Evolutionary conservation across 1,284 basidiomycete species (phyloP), one percentile per base, ranked within the genome.

Genomic region (Fistulina hepatica): DNA sequence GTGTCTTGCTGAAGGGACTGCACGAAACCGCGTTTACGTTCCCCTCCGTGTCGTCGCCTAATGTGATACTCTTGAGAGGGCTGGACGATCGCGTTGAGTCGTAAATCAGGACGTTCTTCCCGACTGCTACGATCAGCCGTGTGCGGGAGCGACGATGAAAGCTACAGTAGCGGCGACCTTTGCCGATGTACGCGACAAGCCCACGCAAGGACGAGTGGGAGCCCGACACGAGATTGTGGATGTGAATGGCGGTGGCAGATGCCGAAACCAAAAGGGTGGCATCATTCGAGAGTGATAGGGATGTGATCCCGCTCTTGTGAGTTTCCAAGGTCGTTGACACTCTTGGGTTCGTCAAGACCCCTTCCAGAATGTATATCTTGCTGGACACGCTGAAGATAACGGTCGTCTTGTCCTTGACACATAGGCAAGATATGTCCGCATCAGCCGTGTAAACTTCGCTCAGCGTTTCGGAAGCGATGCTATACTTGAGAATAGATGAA

Each of bases 1-100:
- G 57, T 1, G 73, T 76, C 56, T 76, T 81, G 55, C 78, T 82
- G 54, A 80, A 83, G 5, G 80, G 77, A 43, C 80, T 82, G 46
- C 69, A 73, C 6, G 73, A 59, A 12, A 82, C 56, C 5, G 64
- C 65, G 3, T 67, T 54, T 11, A 81, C 63, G 12, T 67, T 53
- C 6, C 69, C 69, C 27, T 52, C 48, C 10, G 52, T 56, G n/a
- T 60, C 54, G 23, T 71, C 70, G 24, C 60, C 62, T 32, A 81
- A 48, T 2, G 61, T 41, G 25, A 82, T 56, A 0, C 55, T 57
- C 50, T 75, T 80, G 22, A 63, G 39, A 9, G 79, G 76, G 5
- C 59, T 58, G 10, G 70, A 70, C 11, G 76, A 69, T 15, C 70
- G 65, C 19, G 64, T 71, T 2, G 67, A 69, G 46, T 84, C 80